A percentile compares a stretch with the other conserved stretches of the same genome.
Conservation (phyloP, 1,139 yeast genomes). For the Saccharomyces hybrid region DNA sequence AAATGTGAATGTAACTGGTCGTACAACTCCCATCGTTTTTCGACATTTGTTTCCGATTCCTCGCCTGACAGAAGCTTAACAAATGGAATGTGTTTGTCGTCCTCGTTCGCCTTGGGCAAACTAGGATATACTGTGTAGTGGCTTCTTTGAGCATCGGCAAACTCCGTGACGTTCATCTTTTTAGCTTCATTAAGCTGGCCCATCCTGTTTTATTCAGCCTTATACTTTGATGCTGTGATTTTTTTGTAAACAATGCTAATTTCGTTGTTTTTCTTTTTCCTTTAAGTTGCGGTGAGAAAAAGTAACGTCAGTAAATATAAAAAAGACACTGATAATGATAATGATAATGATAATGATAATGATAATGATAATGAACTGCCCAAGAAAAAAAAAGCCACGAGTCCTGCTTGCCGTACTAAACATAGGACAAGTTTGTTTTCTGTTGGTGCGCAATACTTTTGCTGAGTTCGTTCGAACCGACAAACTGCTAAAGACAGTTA, state of each 20-base stretch:
- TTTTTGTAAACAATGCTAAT: not conserved
- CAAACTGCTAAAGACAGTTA: too few relatives aligned
- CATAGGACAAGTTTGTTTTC: too few relatives aligned
- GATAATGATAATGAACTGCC: not conserved
- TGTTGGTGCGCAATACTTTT: too few relatives aligned
- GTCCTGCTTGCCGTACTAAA: not conserved
- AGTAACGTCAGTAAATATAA: not conserved
- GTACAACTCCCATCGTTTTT: slow-evolving; percentile 34
- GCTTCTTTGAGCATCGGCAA: slow-evolving; percentile 29
- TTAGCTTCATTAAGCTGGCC: not conserved
- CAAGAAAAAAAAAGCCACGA: not conserved
- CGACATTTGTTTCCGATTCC: slow-evolving; percentile 29
- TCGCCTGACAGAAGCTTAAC: slow-evolving; percentile 34
- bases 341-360: not conserved
- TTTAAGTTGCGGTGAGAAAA: not conserved
- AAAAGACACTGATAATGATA: not conserved
- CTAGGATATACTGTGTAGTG: slow-evolving; percentile 22
- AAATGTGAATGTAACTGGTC: slow-evolving; percentile 28
- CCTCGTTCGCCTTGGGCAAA: slow-evolving; percentile 1
- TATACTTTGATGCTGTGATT: not conserved
- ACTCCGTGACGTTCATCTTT: slow-evolving; percentile 22
- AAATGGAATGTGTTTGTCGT: slow-evolving; percentile 28
- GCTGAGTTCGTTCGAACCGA: too few relatives aligned
- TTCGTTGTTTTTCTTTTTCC: not conserved
- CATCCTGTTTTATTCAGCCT: not conserved